Percentiles rank a stretch among this genome's conserved stretches.
phyloP scores from a whole-genome alignment of 2,329 filamentous ascomycete genomes.

The Hymenoscyphus fructigenus region DNA sequence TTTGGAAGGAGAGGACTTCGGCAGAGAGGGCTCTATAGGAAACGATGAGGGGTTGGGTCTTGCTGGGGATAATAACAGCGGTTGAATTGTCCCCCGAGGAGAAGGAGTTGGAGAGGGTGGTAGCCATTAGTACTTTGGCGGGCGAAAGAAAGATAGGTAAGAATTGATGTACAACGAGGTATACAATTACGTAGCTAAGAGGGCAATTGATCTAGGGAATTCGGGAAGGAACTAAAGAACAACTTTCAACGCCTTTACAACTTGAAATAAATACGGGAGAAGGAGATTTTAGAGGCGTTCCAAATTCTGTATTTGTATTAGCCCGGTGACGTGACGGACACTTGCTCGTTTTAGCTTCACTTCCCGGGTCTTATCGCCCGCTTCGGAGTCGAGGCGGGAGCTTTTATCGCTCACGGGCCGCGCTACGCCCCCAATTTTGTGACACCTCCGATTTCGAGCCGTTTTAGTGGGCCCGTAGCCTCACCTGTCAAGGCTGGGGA shows the following conservation, averaged over 20 bases:
- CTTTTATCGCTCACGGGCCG: neutral
- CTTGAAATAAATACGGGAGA: neutral
- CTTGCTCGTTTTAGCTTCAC: conserved; percentile 13
- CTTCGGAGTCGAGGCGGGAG: neutral
- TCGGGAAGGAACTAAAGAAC: neutral
- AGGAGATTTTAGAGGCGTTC: neutral
- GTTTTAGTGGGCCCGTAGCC: neutral
- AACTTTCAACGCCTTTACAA: neutral
- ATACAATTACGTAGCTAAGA: neutral
- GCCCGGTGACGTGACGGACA: conserved; percentile 11
- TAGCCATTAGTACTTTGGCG: conserved; percentile 29
- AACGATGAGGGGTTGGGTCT: conserved; percentile 59
- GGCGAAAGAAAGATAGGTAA: neutral
- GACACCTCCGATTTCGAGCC: neutral
- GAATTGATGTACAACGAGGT: conserved; percentile 7
- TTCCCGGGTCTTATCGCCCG: neutral
- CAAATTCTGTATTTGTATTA: neutral
- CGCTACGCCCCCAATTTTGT: neutral
- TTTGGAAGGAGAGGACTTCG: conserved; percentile 71
- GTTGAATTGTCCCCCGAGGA: conserved; percentile 49
- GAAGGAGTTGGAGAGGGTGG: conserved; percentile 59
- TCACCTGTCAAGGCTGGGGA: neutral
- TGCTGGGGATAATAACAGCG: conserved; percentile 73
- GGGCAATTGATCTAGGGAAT: neutral
- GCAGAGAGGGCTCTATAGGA: conserved; percentile 66